Evolutionary conservation across 73 alveolate species (phyloP).

Genomic region (Diophrys appendiculata): DNA sequence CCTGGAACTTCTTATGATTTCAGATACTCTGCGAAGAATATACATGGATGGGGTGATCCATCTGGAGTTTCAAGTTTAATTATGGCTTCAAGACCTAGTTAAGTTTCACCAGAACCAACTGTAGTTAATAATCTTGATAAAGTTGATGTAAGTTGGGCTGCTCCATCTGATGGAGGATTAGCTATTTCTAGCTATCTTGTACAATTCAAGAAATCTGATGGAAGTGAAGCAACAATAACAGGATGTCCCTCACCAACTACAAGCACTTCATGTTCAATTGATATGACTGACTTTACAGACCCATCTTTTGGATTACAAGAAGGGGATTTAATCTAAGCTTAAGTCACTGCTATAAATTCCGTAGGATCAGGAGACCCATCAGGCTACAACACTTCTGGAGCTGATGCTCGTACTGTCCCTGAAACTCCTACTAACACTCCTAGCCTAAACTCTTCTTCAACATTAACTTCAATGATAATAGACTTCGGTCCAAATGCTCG

Average conservation of each 20-base stretch:
- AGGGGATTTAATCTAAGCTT: conserved; percentile 30
- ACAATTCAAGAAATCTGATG: conserved; percentile 13
- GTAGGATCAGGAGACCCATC: conserved; percentile 7
- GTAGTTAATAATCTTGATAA: conserved; percentile 10
- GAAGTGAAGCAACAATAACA: not conserved
- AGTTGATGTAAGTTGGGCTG: conserved; percentile 46
- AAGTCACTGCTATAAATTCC: conserved; percentile 23
- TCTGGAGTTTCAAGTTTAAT: conserved; percentile 19
- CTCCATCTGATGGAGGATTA: conserved; percentile 53
- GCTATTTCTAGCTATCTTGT: conserved; percentile 18
- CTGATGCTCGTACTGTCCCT: conserved; percentile 34
- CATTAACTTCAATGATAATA: conserved; percentile 37
- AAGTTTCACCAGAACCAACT: conserved; percentile 29
- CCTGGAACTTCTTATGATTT: conserved; percentile 45
- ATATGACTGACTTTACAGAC: not conserved
- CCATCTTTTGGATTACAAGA: not conserved
- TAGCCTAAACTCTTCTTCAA: conserved; percentile 22
- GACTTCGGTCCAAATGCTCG: conserved; percentile 8
- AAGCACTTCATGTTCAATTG: not conserved
- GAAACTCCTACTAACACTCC: conserved; percentile 46
- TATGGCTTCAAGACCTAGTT: conserved; percentile 35
- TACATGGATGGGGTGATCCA: conserved; percentile 45
- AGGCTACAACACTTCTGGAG: not conserved
- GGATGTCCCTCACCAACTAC: not conserved
- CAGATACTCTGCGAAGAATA: conserved; percentile 46